Base-by-base conservation (phyloP, 108 stramenopile genomes). In the Ochromonas danica region DNA sequence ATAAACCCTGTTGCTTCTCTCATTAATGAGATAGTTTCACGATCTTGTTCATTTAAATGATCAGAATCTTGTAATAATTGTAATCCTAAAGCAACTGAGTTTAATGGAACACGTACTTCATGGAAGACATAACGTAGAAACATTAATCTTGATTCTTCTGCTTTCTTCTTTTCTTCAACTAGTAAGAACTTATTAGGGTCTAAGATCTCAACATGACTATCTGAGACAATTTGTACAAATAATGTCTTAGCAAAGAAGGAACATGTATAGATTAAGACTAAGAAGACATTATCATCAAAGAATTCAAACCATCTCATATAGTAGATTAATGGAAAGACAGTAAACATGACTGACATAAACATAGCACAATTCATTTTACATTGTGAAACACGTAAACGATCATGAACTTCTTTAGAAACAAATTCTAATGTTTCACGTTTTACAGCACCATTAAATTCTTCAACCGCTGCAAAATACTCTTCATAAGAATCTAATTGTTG, bases 91-190 rank as follows among this genome's bases (percentile, higher is more conserved):
- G 61, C 2, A 2, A 78, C 31, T 28, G 35, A 38, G 38, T 78
- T 60, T 10, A 78, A 67, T 36, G 78, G 78, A 31, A 78, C 63
- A 30, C 78, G 57, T 25, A 67, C 63, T 43, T 78, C 78, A 43
- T 78, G 78, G 61, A 78, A 78, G 30, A 78, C 63, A 43, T 78
- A 78, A 25, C 78, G 57, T 39, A 78, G 17, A 61, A 78, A 78
- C 63, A 67, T 67, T 36, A 67, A 67, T 28, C 63, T 28, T 6
- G 63, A 28, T 67, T 67, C 30, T 67, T 67, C 63, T 14, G 63
- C 63, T 67, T 33, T 67, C 31, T 67, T 67, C 10, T 25, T 3
- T 67, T 67, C 63, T 67, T 67, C 63, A 31, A 31, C 30, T 36
- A 67, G 31, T 28, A 67, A 36, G 31, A 67, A 67, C 63, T 67